Evolutionary conservation across 1,284 basidiomycete species (phyloP).

Genomic region (Sutorius eximius): DNA sequence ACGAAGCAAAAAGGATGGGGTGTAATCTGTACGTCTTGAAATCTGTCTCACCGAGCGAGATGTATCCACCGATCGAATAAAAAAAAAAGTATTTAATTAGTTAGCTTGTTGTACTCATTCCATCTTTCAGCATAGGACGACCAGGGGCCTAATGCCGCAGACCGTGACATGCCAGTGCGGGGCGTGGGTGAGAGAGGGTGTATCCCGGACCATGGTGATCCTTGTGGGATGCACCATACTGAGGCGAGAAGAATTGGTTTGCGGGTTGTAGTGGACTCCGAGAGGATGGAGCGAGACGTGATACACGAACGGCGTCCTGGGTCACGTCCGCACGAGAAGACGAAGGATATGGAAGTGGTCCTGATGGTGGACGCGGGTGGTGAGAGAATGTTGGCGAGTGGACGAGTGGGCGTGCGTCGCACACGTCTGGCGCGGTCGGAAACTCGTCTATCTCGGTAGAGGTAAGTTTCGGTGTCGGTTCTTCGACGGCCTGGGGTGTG

Average conservation of each 20-base stretch:
- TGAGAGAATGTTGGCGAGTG: conserved; percentile 14
- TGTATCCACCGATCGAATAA: conserved; percentile 17
- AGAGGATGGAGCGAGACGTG: conserved; percentile 20
- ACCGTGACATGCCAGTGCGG: conserved; percentile 15
- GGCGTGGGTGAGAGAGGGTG: neutral
- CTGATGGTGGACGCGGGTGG: conserved; percentile 6
- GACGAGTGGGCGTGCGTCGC: neutral
- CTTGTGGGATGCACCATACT: conserved; percentile 2
- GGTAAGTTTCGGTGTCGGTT: conserved; percentile 31
- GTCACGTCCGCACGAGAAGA: conserved; percentile 37
- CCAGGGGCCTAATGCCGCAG: conserved; percentile 9
- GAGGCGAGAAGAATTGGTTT: conserved; percentile 25
- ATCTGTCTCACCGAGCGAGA: conserved; percentile 15
- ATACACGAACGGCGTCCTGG: conserved; percentile 42
- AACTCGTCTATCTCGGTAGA: conserved; percentile 24
- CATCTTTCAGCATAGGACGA: neutral
- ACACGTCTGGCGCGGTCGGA: conserved; percentile 4
- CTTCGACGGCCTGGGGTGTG: conserved; percentile 21
- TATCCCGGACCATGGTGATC: conserved; percentile 13
- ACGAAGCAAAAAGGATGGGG: conserved; percentile 18
- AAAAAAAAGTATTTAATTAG: conserved; percentile 20
- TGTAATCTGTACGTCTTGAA: conserved; percentile 16
- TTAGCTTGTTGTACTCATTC: conserved; percentile 5
- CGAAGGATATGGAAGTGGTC: conserved; percentile 27
- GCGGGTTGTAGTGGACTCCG: conserved; percentile 27